Evolutionary conservation across 495 filamentous ascomycete genomes (phyloP), one percentile per base, ranked within the genome.

Genomic region (Trichoderma erinaceum): DNA sequence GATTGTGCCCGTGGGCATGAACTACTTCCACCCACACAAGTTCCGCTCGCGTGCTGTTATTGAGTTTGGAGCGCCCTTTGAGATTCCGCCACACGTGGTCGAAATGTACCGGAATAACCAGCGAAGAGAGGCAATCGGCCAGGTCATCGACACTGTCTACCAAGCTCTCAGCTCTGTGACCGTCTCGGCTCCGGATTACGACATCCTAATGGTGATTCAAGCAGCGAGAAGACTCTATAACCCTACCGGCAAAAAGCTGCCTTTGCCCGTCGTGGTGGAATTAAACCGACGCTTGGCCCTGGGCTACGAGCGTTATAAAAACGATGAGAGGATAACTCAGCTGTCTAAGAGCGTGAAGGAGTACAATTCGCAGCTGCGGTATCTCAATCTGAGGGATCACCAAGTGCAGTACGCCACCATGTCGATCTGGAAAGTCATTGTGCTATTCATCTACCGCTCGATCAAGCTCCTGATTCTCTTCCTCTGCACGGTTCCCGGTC

Each of bases 1-100:
- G 76, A 98, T 99, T 72, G 90, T 99, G n/a, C 96, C 96, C n/a
- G 94, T 92, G 64, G 96, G 96, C 69, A 98, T 98, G 95, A 99
- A 99, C 74, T 99, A 99, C 78, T 99, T 99, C 79, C 95, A 99
- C 78, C 90, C 95, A 5, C 95, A 99, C 80, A 99, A 98, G 76
- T 99, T 99, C 78, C 88, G 95, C 21, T 99, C 95, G 64, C 85
- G 95, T 74, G 96, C 96, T 46, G 95, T 99, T 2, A 87, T 99
- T 69, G 95, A 99, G 72, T 99, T 99, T 75, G 95, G 96, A 25
- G 87, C 83, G 32, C 93, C 95, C 3, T 82, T 98, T 43, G 89
- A 96, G 68, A 86, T 97, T 11, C 90, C 92, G 1, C 78, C 76
- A 32, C 90, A 96, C 71, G 78, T 97, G 5, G 93, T 97, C 3